phyloP scores from a whole-genome alignment of 2,329 filamentous ascomycete genomes.

The Curvularia eragrostidis region DNA sequence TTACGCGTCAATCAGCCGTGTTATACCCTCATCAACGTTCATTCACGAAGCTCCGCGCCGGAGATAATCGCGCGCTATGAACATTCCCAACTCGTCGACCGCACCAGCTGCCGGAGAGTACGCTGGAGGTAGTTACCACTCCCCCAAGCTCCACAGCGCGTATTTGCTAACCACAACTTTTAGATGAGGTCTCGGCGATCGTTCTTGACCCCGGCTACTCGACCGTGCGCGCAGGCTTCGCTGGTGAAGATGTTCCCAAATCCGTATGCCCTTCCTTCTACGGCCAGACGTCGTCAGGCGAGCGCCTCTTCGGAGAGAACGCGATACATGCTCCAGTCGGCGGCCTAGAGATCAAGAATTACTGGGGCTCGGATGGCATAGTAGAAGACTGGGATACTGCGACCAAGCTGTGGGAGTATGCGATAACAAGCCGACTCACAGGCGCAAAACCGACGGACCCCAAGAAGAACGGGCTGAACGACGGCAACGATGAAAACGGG shows the following conservation, averaged over 20 bases:
- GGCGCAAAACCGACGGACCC: constrained; percentile 74
- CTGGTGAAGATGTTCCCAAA: constrained; percentile 96
- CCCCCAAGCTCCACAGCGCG: constrained; percentile 8
- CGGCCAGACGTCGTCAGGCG: constrained; percentile 62
- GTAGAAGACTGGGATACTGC: constrained; percentile 98
- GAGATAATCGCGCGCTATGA: constrained; percentile 37
- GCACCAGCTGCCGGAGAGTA: constrained; percentile 55
- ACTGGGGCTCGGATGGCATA: constrained; percentile 85
- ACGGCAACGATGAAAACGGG: constrained; percentile 72
- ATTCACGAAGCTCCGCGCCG: constrained; percentile 15
- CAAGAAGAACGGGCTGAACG: constrained; percentile 79
- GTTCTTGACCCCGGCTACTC: constrained; percentile 95
- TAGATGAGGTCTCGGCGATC: constrained; percentile 96
- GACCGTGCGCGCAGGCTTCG: constrained; percentile 90
- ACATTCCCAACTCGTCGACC: constrained; percentile 47
- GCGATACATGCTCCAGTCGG: constrained; percentile 78
- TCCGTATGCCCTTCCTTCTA: constrained; percentile 92
- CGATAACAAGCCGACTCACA: constrained; percentile 86
- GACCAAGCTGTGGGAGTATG: constrained; percentile 88
- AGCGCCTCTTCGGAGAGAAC: constrained; percentile 85
- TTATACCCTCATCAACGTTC: not conserved
- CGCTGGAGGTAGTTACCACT: constrained; percentile 50
- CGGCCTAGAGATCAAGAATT: constrained; percentile 85
- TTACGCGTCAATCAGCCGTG: constrained; percentile 38
- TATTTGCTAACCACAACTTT: constrained; percentile 19